Evolutionary conservation across 805 yeast genomes (phyloP).

Genomic region (Saccharomycopsis synnaedendra): DNA sequence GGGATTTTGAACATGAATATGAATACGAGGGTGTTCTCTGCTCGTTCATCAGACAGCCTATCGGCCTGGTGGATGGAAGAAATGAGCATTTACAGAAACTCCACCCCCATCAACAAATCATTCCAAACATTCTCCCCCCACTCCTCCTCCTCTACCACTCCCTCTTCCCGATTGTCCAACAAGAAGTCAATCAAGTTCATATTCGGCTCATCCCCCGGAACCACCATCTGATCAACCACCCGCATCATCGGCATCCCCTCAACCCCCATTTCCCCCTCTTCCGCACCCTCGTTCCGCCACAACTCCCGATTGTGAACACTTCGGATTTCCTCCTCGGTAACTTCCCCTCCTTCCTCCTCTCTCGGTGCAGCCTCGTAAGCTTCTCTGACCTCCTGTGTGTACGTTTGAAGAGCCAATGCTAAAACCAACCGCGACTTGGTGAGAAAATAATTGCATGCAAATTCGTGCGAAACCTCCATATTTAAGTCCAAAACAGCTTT

Average conservation of each 20-base stretch:
- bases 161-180: constrained; percentile 29
- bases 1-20: too few species aligned
- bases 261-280: neutral
- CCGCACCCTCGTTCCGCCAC: neutral
- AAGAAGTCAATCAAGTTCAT: constrained; percentile 24
- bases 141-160: too few species aligned
- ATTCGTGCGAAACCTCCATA: constrained; percentile 21
- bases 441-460: constrained; percentile 38
- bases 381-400: constrained; percentile 37
- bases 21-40: too few species aligned
- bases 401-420: constrained; percentile 50
- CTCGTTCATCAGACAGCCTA: too few species aligned
- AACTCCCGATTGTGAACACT: neutral
- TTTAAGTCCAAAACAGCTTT: constrained; percentile 20
- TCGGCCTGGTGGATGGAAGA: too few species aligned
- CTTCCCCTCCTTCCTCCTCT: neutral
- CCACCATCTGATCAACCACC: too few species aligned
- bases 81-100: neutral
- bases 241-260: neutral
- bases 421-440: constrained; percentile 44
- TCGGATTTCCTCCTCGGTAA: constrained; percentile 19
- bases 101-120: constrained; percentile 23
- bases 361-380: neutral
- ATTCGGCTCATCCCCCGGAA: neutral
- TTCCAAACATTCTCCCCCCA: constrained; percentile 63